A percentile compares a stretch with the other conserved stretches of the same genome.
Conservation (phyloP, 176 grass and related monocot species). For the Guadua angustifolia region DNA sequence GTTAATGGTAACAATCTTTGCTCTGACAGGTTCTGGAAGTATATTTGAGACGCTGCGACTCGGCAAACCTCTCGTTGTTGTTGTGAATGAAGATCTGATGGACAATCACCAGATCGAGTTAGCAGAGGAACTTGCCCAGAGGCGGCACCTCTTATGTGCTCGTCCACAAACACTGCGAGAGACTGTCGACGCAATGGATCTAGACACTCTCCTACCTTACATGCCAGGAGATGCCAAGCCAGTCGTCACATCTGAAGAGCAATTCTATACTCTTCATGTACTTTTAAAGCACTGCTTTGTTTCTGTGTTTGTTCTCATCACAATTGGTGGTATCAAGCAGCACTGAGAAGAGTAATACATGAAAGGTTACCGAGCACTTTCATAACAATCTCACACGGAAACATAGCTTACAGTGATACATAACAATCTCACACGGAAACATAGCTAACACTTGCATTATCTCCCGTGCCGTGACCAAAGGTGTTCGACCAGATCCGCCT, state of each 20-base stretch:
- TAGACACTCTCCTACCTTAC: constrained; percentile 59
- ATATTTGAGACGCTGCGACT: constrained; percentile 81
- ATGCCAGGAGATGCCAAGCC: constrained; percentile 56
- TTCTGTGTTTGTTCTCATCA: no score
- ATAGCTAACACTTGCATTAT: no score
- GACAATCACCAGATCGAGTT: constrained; percentile 88
- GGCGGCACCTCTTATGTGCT: constrained; percentile 73
- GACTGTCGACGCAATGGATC: constrained; percentile 60
- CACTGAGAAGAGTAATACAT: no score
- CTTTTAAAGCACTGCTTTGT: no score
- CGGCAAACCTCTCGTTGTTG: constrained; percentile 68
- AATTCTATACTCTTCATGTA: no score
- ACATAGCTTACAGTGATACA: no score
- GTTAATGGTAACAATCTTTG: neutral
- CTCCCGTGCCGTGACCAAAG: no score
- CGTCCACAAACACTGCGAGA: constrained; percentile 55
- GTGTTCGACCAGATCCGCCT: no score
- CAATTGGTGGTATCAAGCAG: no score
- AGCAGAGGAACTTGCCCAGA: constrained; percentile 76
- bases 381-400: no score
- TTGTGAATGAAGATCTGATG: constrained; percentile 92
- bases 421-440: no score
- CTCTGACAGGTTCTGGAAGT: constrained; percentile 77
- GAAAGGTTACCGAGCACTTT: no score
- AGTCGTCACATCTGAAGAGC: constrained; percentile 46